Conservation (phyloP, 345 rosid species). For the Toxicodendron radicans region DNA sequence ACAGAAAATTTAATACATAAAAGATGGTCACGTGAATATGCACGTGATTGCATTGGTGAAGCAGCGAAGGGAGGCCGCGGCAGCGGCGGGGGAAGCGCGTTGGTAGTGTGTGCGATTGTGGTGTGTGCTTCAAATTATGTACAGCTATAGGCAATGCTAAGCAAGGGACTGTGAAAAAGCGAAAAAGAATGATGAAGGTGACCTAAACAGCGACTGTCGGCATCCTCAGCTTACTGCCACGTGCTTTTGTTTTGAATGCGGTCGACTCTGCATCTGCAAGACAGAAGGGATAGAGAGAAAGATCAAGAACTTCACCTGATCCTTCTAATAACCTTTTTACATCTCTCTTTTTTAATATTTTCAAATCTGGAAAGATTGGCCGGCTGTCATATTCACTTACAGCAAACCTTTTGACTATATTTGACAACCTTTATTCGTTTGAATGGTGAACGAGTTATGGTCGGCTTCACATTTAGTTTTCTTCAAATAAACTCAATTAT, state of each 20-base stretch:
- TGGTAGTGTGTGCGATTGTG: background rate
- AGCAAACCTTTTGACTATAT: constrained; percentile 1
- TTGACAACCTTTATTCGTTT: background rate
- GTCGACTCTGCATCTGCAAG: background rate
- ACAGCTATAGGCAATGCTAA: too few relatives aligned
- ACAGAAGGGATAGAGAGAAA: background rate
- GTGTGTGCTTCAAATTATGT: background rate
- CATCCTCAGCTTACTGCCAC: constrained; percentile 19
- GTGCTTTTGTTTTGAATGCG: background rate
- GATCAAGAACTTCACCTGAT: background rate
- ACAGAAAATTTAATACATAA: too few relatives aligned
- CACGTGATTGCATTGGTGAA: constrained; percentile 18
- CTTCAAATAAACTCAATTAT: too few relatives aligned
- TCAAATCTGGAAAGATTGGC: constrained; percentile 21
- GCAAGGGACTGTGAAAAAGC: background rate
- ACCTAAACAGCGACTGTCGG: constrained; percentile 30
- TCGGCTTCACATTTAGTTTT: too few relatives aligned
- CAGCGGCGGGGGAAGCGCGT: constrained; percentile 30
- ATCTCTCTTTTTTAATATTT: too few relatives aligned
- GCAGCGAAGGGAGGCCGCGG: constrained; percentile 18
- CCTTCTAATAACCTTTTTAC: background rate
- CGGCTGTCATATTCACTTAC: constrained; percentile 15
- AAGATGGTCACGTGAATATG: background rate
- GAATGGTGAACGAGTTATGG: background rate
- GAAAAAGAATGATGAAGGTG: background rate